Conservation (phyloP, 2,329 filamentous ascomycete genomes). For the Phialophora macrospora region DNA sequence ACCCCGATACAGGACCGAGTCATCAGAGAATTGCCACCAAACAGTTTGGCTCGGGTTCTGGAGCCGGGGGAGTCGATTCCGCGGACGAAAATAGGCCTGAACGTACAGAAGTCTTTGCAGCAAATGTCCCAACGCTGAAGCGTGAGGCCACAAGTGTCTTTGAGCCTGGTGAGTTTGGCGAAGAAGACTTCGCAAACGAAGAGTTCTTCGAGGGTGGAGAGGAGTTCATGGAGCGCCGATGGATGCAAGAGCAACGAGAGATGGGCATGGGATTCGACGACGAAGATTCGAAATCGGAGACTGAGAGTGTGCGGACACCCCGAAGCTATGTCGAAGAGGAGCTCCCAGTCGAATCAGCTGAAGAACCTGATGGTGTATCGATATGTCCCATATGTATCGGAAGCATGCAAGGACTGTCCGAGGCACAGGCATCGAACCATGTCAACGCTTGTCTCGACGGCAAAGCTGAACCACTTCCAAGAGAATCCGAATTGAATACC, state of each 20-base stretch:
- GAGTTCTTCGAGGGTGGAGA: constrained; percentile 66
- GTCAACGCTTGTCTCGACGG: constrained; percentile 94
- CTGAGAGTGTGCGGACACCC: constrained; percentile 35
- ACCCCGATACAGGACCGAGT: constrained; percentile 19
- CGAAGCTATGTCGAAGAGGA: constrained; percentile 35
- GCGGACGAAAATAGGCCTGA: constrained; percentile 27
- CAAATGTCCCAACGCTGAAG: constrained; percentile 51
- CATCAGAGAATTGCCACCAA: constrained; percentile 36
- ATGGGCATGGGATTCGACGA: constrained; percentile 54
- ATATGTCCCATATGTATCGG: constrained; percentile 79
- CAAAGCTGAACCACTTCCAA: constrained; percentile 65
- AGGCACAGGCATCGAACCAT: constrained; percentile 72
- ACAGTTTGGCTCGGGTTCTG: constrained; percentile 25
- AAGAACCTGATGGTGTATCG: constrained; percentile 40
- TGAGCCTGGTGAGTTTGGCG: constrained; percentile 57
- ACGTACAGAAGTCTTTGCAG: constrained; percentile 34
- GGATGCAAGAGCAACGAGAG: constrained; percentile 72
- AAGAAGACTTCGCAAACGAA: constrained; percentile 66
- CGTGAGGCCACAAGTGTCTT: constrained; percentile 56
- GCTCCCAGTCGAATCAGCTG: constrained; percentile 13
- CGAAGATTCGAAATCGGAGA: constrained; percentile 60
- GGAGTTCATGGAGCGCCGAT: constrained; percentile 68
- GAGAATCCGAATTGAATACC: constrained; percentile 34
- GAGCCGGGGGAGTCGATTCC: background rate
- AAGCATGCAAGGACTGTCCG: constrained; percentile 63